Percentiles rank a stretch among this genome's conserved stretches.
phyloP scores from a whole-genome alignment of 2,329 filamentous ascomycete species.

The Neonectria sp. region DNA sequence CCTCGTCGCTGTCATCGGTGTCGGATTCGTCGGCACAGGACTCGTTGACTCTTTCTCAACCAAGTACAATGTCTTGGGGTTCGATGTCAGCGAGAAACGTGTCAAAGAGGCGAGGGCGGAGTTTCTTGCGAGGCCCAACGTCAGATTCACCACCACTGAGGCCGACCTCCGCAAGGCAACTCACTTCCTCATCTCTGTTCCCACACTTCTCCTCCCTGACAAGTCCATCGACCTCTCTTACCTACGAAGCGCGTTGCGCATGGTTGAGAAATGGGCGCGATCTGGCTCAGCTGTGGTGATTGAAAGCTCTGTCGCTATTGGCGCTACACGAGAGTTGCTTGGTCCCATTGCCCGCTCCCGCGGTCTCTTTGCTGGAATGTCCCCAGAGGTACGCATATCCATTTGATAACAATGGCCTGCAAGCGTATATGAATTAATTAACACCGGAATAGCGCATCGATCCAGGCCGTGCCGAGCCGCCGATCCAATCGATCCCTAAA shows the following conservation, averaged over 20 bases:
- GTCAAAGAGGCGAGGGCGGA: conserved; percentile 50
- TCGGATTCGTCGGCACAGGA: conserved; percentile 67
- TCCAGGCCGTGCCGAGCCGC: conserved; percentile 61
- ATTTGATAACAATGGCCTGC: background rate
- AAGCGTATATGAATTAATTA: background rate
- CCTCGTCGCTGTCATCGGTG: conserved; percentile 63
- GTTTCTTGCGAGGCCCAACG: conserved; percentile 43
- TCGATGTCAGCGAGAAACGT: conserved; percentile 55
- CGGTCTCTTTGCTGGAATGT: conserved; percentile 63
- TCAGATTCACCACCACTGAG: conserved; percentile 28
- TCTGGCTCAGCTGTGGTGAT: conserved; percentile 62
- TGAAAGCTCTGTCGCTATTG: conserved; percentile 54
- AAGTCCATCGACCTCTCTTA: conserved; percentile 63
- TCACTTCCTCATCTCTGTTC: conserved; percentile 67
- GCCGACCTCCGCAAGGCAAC: conserved; percentile 57
- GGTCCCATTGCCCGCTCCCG: conserved; percentile 58
- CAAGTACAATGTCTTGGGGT: conserved; percentile 61
- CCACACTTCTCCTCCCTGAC: conserved; percentile 63
- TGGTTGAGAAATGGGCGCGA: conserved; percentile 57
- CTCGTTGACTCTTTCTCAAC: conserved; percentile 60
- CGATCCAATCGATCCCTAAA: conserved; percentile 63
- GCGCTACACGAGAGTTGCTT: conserved; percentile 60
- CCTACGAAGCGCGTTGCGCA: conserved; percentile 60
- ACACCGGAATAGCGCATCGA: conserved; percentile 59
- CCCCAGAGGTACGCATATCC: conserved; percentile 52